These are phyloP conservation scores for Colletotrichum camelliae DNA, from an alignment of 2,329 filamentous ascomycete genomes.

Conservation along the genomic window DNA sequence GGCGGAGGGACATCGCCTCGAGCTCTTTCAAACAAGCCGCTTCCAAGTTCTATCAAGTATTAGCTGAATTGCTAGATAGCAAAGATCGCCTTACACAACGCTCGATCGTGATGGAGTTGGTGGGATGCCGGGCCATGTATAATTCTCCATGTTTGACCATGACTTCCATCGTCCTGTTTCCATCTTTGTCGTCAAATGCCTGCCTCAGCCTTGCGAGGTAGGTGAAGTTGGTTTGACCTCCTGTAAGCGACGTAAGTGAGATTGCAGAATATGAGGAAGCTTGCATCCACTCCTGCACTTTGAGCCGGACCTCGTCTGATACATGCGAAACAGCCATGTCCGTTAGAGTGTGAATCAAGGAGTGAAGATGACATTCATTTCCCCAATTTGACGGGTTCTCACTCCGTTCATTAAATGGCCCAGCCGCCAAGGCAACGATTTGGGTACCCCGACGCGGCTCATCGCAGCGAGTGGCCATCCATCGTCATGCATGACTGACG, in stretches of 20 bases:
- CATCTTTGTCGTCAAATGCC: background rate
- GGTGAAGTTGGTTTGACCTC: background rate
- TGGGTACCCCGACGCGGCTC: background rate
- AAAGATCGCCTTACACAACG: background rate
- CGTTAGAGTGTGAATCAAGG: background rate
- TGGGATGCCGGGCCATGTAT: background rate
- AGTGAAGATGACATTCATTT: background rate
- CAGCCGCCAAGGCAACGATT: background rate
- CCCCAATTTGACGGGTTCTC: background rate
- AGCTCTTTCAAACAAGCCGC: background rate
- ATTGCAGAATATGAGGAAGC: background rate
- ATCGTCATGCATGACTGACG: background rate
- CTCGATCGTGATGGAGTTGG: background rate
- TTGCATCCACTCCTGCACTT: background rate
- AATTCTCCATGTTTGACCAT: background rate
- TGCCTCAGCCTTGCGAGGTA: background rate
- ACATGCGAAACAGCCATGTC: background rate
- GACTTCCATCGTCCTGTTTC: background rate
- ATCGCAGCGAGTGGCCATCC: background rate
- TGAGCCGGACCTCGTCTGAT: background rate
- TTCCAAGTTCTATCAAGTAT: background rate
- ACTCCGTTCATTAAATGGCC: background rate
- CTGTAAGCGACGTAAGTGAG: background rate
- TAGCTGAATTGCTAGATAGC: background rate
- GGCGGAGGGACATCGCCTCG: background rate